Conservation (phyloP, 768 basidiomycete species). For the Dacryopinax primogenitus region DNA sequence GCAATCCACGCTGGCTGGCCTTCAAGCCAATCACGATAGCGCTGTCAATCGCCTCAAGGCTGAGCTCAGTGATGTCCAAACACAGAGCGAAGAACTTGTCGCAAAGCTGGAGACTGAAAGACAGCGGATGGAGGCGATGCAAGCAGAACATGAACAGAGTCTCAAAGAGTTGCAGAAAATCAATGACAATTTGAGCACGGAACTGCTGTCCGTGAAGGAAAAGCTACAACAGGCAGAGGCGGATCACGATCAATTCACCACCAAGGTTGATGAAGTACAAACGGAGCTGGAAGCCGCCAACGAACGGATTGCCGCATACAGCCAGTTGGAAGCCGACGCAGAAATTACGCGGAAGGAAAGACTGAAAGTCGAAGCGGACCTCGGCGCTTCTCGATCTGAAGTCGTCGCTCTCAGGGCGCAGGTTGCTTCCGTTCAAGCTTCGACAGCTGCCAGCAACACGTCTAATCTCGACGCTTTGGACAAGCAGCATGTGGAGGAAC, state of each 20-base stretch:
- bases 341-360: conserved; percentile 57
- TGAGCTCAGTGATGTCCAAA: neutral
- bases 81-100: conserved; percentile 49
- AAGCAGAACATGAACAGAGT: neutral
- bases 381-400: no score
- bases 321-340: conserved; percentile 28
- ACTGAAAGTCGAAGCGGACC: conserved; percentile 66
- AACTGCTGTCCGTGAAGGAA: conserved; percentile 65
- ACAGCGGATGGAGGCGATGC: conserved; percentile 21
- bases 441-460: no score
- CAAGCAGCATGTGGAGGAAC: no score
- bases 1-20: neutral
- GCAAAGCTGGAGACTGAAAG: conserved; percentile 58
- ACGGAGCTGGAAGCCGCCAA: neutral
- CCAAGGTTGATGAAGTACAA: conserved; percentile 20
- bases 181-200: conserved; percentile 44
- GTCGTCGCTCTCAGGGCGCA: no score
- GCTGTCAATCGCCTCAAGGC: neutral
- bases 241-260: conserved; percentile 44
- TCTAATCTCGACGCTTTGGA: no score
- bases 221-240: conserved; percentile 61
- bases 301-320: neutral
- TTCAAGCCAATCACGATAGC: neutral
- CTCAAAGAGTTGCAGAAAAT: conserved; percentile 44
- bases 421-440: no score